Evolutionary conservation across 2,329 filamentous ascomycete species (phyloP), one percentile per base, ranked within the genome.

Genomic region (Trichoderma sp.): DNA sequence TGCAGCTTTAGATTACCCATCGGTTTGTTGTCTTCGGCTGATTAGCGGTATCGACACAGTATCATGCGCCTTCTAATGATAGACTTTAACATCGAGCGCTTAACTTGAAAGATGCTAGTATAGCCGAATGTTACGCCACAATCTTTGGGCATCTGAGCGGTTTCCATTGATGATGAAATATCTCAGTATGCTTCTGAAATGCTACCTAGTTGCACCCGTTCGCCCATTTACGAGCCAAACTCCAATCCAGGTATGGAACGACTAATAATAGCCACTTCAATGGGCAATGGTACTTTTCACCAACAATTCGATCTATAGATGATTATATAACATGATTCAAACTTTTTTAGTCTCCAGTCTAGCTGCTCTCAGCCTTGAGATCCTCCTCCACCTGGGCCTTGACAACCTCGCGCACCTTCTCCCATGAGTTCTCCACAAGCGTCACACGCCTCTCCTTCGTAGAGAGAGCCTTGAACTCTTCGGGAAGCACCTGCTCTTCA

Each of bases 391-490:
- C 92, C 78, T 94, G 88, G 69, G 85, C 84, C 78, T 90, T 88
- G 5, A 97, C 89, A 71, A 96, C 85, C 73, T 89, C 88, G 70
- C 92, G 84, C 19, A 97, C 91, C 27, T 86, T 87, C 78, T 91
- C 82, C 89, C 92, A 94, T 56, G 89, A 87, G 70, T 87, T 90
- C 53, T 86, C 87, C 27, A 93, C 89, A 50, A 85, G 83, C 3
- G 86, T 89, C 17, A 97, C 89, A 53, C 92, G 85, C 79, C 86
- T 91, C 78, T 94, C 90, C 81, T 89, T 89, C 74, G 89, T 81
- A 76, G 94, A 89, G 1, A 98, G 81, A 0, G 92, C 94, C 39
- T 91, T 81, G 76, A 98, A 95, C 80, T 97, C 92, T 67, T 86
- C 78, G 0, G 94, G 94, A 67, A 96, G 84, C 1, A 98, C 91